Conservation (phyloP, 2,329 filamentous ascomycete genomes). For the Diplodia mutila region DNA sequence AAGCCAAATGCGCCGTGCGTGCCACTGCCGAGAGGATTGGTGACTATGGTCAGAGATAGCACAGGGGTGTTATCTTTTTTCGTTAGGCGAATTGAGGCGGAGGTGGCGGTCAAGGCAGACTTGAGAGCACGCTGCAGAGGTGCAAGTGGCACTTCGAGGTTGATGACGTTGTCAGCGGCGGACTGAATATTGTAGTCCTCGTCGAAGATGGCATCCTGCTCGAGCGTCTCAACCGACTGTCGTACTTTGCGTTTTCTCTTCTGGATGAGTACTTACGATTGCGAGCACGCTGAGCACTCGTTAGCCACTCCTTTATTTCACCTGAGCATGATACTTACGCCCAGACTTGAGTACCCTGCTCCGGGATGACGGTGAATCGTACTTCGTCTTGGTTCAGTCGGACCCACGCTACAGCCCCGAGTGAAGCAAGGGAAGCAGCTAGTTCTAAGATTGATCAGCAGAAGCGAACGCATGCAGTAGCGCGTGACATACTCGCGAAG, state of each 20-base stretch:
- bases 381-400: constrained; percentile 84
- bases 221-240: not conserved
- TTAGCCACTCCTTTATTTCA: constrained; percentile 29
- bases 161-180: constrained; percentile 86
- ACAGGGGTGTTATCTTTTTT: constrained; percentile 89
- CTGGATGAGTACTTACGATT: constrained; percentile 41
- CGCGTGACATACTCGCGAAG: constrained; percentile 54
- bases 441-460: constrained; percentile 52
- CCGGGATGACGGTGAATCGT: constrained; percentile 93
- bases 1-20: constrained; percentile 45
- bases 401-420: constrained; percentile 87
- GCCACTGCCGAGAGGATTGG: constrained; percentile 63
- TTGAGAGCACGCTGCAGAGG: constrained; percentile 89
- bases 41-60: constrained; percentile 86
- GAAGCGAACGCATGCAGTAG: constrained; percentile 14
- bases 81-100: constrained; percentile 84
- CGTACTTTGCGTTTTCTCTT: not conserved
- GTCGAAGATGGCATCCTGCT: constrained; percentile 83
- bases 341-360: constrained; percentile 96
- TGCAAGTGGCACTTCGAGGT: constrained; percentile 90
- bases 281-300: constrained; percentile 43
- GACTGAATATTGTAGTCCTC: constrained; percentile 83
- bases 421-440: constrained; percentile 63
- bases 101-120: constrained; percentile 79
- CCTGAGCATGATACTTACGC: constrained; percentile 62